phyloP scores from a whole-genome alignment of 805 yeast genomes.

The Zygotorulaspora chibaensis region DNA sequence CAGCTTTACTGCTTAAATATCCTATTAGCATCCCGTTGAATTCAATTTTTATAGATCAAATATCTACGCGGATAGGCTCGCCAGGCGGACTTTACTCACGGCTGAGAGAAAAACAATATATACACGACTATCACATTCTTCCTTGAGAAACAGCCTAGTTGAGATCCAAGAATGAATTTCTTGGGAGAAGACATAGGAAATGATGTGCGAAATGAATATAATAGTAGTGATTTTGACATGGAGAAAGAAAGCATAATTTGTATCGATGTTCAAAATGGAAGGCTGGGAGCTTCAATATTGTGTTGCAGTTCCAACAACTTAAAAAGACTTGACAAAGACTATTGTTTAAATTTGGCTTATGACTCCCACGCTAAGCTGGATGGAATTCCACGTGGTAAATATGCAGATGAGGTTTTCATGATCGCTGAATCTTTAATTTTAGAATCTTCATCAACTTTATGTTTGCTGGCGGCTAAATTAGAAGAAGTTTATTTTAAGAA shows the following conservation, averaged over 20 bases:
- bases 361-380: not conserved
- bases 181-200: not conserved
- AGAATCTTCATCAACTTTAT: slow-evolving; percentile 16
- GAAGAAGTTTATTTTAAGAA: slow-evolving; percentile 11
- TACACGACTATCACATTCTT: too few species aligned
- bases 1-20: too few species aligned
- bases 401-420: slow-evolving; percentile 15
- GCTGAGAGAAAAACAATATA: too few species aligned
- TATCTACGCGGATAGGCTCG: too few species aligned
- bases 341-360: slow-evolving; percentile 2
- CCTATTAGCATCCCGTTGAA: too few species aligned
- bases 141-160: too few species aligned
- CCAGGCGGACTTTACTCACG: too few species aligned
- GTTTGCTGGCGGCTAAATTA: slow-evolving; percentile 20
- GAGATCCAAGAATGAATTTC: not conserved
- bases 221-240: slow-evolving; percentile 4
- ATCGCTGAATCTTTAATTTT: slow-evolving; percentile 15
- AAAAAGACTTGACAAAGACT: slow-evolving; percentile 17
- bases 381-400: not conserved
- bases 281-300: slow-evolving; percentile 15
- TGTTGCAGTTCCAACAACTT: slow-evolving; percentile 11
- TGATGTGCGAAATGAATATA: not conserved
- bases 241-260: slow-evolving; percentile 14
- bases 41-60: too few species aligned
- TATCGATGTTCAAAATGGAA: slow-evolving; percentile 12